A percentile compares a stretch with the other conserved stretches of the same genome.
These are phyloP conservation scores for Pelagomonas calceolata DNA, from an alignment of 108 stramenopile species.

Conservation along the genomic window DNA sequence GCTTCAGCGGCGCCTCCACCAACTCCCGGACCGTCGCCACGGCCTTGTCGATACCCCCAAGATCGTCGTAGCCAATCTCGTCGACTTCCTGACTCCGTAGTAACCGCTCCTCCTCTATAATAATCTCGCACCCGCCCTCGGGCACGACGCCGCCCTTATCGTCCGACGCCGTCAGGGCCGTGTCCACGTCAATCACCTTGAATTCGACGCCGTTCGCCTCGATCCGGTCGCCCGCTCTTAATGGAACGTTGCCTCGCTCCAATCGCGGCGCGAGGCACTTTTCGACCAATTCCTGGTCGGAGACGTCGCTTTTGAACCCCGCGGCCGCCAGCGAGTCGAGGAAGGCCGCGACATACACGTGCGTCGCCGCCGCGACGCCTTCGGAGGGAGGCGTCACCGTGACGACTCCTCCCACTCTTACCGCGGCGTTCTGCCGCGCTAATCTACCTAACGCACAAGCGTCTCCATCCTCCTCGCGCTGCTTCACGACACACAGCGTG, in stretches of 20 bases:
- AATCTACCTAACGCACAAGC: neutral
- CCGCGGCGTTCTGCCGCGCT: neutral
- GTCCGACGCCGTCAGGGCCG: neutral
- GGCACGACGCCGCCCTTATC: slow-evolving; percentile 31
- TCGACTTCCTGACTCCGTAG: slow-evolving; percentile 67
- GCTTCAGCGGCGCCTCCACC: slow-evolving; percentile 89
- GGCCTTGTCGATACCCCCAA: slow-evolving; percentile 89
- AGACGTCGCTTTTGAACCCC: neutral
- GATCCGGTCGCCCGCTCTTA: neutral
- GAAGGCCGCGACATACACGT: neutral
- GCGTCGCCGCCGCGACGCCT: neutral
- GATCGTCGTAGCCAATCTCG: slow-evolving; percentile 87
- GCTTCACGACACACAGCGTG: neutral
- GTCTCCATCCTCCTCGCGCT: neutral
- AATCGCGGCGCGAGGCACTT: neutral
- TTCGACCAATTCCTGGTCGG: neutral
- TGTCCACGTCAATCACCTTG: neutral
- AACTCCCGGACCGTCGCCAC: slow-evolving; percentile 89
- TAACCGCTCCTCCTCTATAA: slow-evolving; percentile 63
- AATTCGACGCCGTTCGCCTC: neutral
- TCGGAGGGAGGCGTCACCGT: neutral
- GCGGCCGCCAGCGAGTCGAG: neutral
- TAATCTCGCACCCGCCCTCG: slow-evolving; percentile 69
- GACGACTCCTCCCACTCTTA: neutral
- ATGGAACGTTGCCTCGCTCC: neutral